Conservation (phyloP, 192 early-diverging fungal species). For the Anaeromyces robustus region DNA sequence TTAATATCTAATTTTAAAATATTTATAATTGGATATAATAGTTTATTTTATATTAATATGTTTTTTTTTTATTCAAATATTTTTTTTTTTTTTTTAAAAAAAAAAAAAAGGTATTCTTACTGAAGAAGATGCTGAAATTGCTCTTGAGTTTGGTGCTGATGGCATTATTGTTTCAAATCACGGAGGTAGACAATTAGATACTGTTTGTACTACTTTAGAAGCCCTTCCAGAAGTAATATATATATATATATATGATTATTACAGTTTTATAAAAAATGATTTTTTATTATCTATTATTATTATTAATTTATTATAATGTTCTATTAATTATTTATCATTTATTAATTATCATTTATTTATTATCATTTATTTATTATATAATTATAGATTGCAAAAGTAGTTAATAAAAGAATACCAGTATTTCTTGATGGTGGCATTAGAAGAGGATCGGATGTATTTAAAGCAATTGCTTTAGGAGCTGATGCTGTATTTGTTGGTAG, state of each 20-base stretch:
- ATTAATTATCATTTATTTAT: too few relatives aligned
- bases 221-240: constrained; percentile 60
- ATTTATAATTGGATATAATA: too few relatives aligned
- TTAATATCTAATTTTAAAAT: not conserved
- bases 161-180: constrained; percentile 92
- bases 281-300: too few relatives aligned
- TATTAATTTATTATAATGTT: too few relatives aligned
- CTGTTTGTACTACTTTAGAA: constrained; percentile 61
- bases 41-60: too few relatives aligned
- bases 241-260: too few relatives aligned
- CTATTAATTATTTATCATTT: too few relatives aligned
- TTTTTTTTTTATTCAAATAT: too few relatives aligned
- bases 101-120: constrained; percentile 79
- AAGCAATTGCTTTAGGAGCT: constrained; percentile 90
- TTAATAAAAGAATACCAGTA: constrained; percentile 16
- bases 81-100: too few relatives aligned
- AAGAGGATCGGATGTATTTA: constrained; percentile 83
- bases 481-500: constrained; percentile 76
- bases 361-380: not conserved
- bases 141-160: constrained; percentile 55
- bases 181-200: constrained; percentile 91
- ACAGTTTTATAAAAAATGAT: too few relatives aligned
- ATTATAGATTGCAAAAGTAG: not conserved
- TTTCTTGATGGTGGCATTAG: constrained; percentile 90
- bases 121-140: constrained; percentile 76